Conservation (phyloP, 2,329 filamentous ascomycete genomes). For the Arthrinium puccinioides region DNA sequence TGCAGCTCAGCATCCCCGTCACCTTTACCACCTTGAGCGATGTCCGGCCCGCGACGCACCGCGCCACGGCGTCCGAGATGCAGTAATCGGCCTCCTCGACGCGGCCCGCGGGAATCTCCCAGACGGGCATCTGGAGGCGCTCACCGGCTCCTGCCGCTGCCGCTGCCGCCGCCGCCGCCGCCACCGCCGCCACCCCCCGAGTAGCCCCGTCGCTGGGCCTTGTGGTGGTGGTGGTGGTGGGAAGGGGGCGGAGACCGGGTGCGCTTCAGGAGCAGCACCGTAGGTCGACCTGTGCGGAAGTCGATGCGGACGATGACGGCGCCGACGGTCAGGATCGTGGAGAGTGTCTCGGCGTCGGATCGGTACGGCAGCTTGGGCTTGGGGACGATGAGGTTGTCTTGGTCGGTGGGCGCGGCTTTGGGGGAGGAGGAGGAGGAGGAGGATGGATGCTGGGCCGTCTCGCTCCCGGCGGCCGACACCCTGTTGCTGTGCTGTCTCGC, state of each 20-base stretch:
- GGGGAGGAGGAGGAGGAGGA: neutral
- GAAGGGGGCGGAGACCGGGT: neutral
- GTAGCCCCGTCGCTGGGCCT: neutral
- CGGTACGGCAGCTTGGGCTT: too few relatives aligned
- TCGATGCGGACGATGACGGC: slow-evolving; percentile 21
- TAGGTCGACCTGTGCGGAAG: slow-evolving; percentile 13
- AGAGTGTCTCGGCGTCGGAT: neutral
- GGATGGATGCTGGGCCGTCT: neutral
- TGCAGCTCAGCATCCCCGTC: slow-evolving; percentile 14
- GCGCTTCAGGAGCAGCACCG: slow-evolving; percentile 17
- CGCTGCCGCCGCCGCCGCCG: neutral
- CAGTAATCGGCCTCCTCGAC: slow-evolving; percentile 18
- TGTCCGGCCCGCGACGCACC: slow-evolving; percentile 16
- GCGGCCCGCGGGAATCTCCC: slow-evolving; percentile 16
- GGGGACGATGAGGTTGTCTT: neutral
- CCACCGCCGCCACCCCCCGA: neutral
- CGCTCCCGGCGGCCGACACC: neutral
- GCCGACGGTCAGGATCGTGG: slow-evolving; percentile 12
- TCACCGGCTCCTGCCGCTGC: neutral
- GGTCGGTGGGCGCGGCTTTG: neutral
- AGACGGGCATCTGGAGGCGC: slow-evolving; percentile 7
- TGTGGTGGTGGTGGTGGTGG: slow-evolving; percentile 1
- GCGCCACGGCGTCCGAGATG: slow-evolving; percentile 19
- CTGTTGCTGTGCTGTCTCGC: neutral
- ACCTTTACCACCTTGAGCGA: slow-evolving; percentile 16